Percentiles rank a stretch among this genome's conserved stretches.
Conservation (phyloP, 345 rosid genomes). For the Turritis glabra region DNA sequence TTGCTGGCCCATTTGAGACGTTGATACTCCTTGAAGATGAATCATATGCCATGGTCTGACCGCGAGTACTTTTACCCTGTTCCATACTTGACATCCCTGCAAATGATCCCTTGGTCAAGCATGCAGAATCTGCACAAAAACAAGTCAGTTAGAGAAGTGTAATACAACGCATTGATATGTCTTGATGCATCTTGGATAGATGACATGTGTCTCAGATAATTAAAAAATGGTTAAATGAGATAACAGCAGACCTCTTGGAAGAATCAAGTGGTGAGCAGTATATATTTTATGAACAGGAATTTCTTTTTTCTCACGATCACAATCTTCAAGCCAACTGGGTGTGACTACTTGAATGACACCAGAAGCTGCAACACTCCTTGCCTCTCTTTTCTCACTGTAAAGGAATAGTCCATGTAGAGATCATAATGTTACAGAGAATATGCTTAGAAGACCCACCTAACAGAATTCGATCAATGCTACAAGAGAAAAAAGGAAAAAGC, state of each 20-base stretch:
- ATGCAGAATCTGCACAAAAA: slow-evolving; percentile 49
- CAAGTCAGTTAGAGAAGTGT: slow-evolving; percentile 27
- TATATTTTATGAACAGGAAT: slow-evolving; percentile 61
- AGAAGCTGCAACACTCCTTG: slow-evolving; percentile 76
- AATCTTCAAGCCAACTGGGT: slow-evolving; percentile 90
- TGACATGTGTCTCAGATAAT: slow-evolving; percentile 2
- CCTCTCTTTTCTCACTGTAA: slow-evolving; percentile 78
- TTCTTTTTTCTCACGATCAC: slow-evolving; percentile 75
- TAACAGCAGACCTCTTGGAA: slow-evolving; percentile 73
- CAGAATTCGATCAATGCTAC: slow-evolving; percentile 3
- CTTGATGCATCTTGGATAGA: slow-evolving; percentile 20
- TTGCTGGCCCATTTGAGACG: slow-evolving; percentile 38
- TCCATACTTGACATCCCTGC: slow-evolving; percentile 39
- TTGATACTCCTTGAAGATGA: slow-evolving; percentile 36
- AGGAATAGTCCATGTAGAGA: slow-evolving; percentile 10
- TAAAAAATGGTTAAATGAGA: slow-evolving; percentile 15
- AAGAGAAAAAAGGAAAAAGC: slow-evolving; percentile 3
- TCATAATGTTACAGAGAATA: slow-evolving; percentile 21
- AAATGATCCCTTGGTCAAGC: slow-evolving; percentile 50
- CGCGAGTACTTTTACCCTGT: slow-evolving; percentile 41
- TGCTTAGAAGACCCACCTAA: slow-evolving; percentile 9
- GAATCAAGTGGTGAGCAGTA: slow-evolving; percentile 68
- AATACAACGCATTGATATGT: slow-evolving; percentile 8
- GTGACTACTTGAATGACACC: slow-evolving; percentile 82
- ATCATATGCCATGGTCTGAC: slow-evolving; percentile 38